Conservation (phyloP, 805 yeast genomes). For the Hanseniaspora clermontiae region DNA sequence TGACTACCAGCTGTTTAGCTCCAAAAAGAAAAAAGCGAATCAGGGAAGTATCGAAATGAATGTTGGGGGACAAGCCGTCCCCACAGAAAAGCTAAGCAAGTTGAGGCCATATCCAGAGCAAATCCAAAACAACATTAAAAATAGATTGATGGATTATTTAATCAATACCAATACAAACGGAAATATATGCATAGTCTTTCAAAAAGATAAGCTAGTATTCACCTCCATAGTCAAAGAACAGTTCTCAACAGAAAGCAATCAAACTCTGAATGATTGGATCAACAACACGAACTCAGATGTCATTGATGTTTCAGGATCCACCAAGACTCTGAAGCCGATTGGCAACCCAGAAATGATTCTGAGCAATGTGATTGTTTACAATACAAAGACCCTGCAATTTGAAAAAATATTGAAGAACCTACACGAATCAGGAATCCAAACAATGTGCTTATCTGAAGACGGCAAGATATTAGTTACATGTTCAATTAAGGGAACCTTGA, state of each 20-base stretch:
- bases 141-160: background rate
- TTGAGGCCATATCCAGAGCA: background rate
- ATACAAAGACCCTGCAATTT: slow-evolving; percentile 61
- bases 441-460: slow-evolving; percentile 39
- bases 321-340: slow-evolving; percentile 2
- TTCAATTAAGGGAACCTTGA: slow-evolving; percentile 58
- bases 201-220: slow-evolving; percentile 3
- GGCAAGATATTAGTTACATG: slow-evolving; percentile 55
- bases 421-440: slow-evolving; percentile 25
- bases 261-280: background rate
- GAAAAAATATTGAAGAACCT: slow-evolving; percentile 34
- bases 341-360: slow-evolving; percentile 13
- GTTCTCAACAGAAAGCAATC: background rate
- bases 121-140: background rate
- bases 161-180: slow-evolving; percentile 6
- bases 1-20: slow-evolving; percentile 11
- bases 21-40: background rate
- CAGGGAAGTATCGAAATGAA: slow-evolving; percentile 4
- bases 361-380: slow-evolving; percentile 55
- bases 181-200: slow-evolving; percentile 4
- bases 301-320: background rate
- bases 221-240: slow-evolving; percentile 9
- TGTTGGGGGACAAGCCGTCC: slow-evolving; percentile 3
- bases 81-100: background rate
- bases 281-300: background rate